Evolutionary conservation across 2,329 filamentous ascomycete genomes (phyloP), one percentile per base, ranked within the genome.

Genomic region (Aspergillus puulaauensis): DNA sequence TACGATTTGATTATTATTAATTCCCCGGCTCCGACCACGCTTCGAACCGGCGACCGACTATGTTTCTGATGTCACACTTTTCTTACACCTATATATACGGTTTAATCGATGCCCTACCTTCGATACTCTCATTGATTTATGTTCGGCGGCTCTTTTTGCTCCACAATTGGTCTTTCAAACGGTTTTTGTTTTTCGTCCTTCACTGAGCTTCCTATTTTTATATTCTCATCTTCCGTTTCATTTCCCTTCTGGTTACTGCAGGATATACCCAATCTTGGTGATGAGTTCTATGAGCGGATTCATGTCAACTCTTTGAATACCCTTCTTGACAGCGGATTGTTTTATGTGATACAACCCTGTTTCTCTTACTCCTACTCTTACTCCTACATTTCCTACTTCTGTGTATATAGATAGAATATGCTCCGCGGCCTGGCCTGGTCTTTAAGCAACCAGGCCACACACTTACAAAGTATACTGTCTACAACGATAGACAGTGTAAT

Each of bases 41-140:
- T 23, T 23, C 21, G 15, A 24, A 24, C 45, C 24, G 45, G 24
- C 14, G 15, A 24, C 45, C 24, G 45, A 40, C 7, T 17, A 14
- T 24, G 19, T 19, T 14, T 15, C n/a, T 50, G 6, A 50, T 50
- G 47, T 11, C 33, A 19, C 4, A 48, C 8, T 39, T 11, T 31
- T 31, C 27, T 44, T 23, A 44, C 7, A n/a, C 35, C 12, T 51
- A 40, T n/a, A 44, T 53, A 53, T 21, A 24, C 39, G 49, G 27
- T 53, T 55, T 55, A 55, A 49, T 50, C 17, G 45, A 55, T 55
- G 53, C 45, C 52, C 23, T 7, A 35, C 11, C 27, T 35, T 45
- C 9, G 23, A 52, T 11, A 53, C 37, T 44, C 14, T 52, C 39
- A 14, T 31, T 44, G 14, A 27, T 15, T 27, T 37, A 27, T 21